Evolutionary conservation across 192 early-diverging fungal genomes (phyloP).

Genomic region (Coemansia sp.): DNA sequence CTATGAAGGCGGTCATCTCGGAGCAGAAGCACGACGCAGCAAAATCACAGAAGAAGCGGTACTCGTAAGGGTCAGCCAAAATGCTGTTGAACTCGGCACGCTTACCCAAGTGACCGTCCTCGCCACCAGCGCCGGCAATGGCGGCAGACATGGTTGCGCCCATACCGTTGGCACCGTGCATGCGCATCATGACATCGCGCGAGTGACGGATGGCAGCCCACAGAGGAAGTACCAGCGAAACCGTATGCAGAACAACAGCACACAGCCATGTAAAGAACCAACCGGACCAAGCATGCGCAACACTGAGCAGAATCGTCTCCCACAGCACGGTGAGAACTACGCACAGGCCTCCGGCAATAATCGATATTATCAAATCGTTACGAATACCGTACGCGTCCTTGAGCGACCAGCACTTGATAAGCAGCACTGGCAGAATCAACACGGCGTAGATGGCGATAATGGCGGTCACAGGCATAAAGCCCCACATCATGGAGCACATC

Average conservation of each 20-base stretch:
- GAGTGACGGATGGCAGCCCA: constrained; percentile 38
- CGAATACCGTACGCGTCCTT: constrained; percentile 52
- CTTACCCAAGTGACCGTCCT: constrained; percentile 22
- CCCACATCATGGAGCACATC: constrained; percentile 42
- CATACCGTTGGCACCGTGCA: constrained; percentile 39
- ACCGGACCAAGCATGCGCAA: constrained; percentile 40
- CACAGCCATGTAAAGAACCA: constrained; percentile 48
- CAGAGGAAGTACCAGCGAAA: constrained; percentile 39
- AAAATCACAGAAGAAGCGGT: constrained; percentile 55
- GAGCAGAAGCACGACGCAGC: constrained; percentile 57
- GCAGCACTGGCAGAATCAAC: constrained; percentile 31
- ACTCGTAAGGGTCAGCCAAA: constrained; percentile 45
- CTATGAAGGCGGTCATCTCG: constrained; percentile 51
- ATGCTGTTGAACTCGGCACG: constrained; percentile 47
- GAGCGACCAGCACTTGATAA: constrained; percentile 38
- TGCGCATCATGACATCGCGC: constrained; percentile 37
- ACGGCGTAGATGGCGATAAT: constrained; percentile 19
- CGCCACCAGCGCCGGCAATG: constrained; percentile 35
- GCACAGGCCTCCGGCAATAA: constrained; percentile 21
- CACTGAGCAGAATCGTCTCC: constrained; percentile 25
- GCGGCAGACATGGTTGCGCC: constrained; percentile 32
- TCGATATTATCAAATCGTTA: constrained; percentile 43
- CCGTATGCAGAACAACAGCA: constrained; percentile 28
- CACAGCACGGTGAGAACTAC: constrained; percentile 31
- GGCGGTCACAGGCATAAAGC: constrained; percentile 25